Conservation (phyloP, 1,284 basidiomycete species). For the Polyporus tsugae region DNA sequence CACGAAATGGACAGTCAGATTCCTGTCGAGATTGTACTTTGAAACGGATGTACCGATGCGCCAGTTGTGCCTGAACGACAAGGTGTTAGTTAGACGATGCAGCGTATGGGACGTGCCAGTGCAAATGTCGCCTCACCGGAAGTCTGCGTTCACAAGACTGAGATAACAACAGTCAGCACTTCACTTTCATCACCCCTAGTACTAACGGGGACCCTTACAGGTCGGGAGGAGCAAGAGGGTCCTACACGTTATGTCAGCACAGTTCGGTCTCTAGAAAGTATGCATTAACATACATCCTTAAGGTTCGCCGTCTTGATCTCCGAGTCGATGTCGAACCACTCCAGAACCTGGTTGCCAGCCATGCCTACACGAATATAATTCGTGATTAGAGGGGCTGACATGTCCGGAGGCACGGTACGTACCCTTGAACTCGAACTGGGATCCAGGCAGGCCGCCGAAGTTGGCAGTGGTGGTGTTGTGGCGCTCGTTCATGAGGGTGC, state of each 20-base stretch:
- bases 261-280: neutral
- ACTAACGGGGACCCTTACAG: constrained; percentile 45
- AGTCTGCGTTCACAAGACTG: constrained; percentile 61
- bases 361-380: constrained; percentile 47
- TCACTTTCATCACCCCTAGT: neutral
- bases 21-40: neutral
- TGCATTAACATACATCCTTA: constrained; percentile 52
- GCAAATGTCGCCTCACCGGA: constrained; percentile 44
- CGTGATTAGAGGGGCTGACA: neutral
- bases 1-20: neutral
- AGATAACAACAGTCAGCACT: neutral
- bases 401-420: neutral
- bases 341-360: constrained; percentile 72
- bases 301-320: constrained; percentile 71
- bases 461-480: constrained; percentile 63
- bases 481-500: constrained; percentile 67
- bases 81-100: neutral
- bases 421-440: constrained; percentile 66
- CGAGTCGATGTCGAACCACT: constrained; percentile 68
- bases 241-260: constrained; percentile 43
- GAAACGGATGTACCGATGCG: constrained; percentile 46
- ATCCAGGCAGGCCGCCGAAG: constrained; percentile 67
- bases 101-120: no score
- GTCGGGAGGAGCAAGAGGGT: constrained; percentile 68
- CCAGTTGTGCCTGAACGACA: constrained; percentile 56